A percentile compares a stretch with the other conserved stretches of the same genome.
These are phyloP conservation scores for Phaeosphaeria sp. DNA, from an alignment of 2,329 filamentous ascomycete genomes.

Conservation along the genomic window DNA sequence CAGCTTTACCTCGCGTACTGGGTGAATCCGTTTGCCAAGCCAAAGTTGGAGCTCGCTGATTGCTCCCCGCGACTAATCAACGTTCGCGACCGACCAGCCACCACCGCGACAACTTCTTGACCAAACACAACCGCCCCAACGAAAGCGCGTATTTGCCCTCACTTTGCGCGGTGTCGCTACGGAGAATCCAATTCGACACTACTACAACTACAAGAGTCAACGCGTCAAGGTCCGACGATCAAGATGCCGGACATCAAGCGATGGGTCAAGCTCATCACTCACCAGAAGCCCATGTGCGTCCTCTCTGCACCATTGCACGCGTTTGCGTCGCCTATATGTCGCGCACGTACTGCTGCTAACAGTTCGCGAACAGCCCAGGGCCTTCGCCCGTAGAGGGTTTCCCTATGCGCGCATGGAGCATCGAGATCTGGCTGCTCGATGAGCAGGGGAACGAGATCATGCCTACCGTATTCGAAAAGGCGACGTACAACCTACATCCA, in stretches of 20 bases:
- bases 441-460: slow-evolving; percentile 84
- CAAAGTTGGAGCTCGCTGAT: slow-evolving; percentile 4
- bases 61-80: slow-evolving; percentile 11
- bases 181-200: background rate
- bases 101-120: slow-evolving; percentile 15
- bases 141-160: slow-evolving; percentile 10
- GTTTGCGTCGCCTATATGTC: slow-evolving; percentile 15
- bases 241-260: slow-evolving; percentile 70
- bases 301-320: slow-evolving; percentile 21
- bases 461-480: slow-evolving; percentile 88
- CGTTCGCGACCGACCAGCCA: slow-evolving; percentile 29
- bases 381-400: slow-evolving; percentile 84
- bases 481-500: slow-evolving; percentile 89
- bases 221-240: slow-evolving; percentile 10
- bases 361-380: slow-evolving; percentile 65
- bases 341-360: slow-evolving; percentile 16
- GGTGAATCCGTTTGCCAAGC: slow-evolving; percentile 18
- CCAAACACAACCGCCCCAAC: slow-evolving; percentile 11
- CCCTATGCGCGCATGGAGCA: slow-evolving; percentile 91
- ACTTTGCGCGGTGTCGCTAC: slow-evolving; percentile 3
- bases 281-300: slow-evolving; percentile 86
- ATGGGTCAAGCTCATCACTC: slow-evolving; percentile 89
- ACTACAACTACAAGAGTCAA: slow-evolving; percentile 1
- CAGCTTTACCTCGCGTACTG: slow-evolving; percentile 12
- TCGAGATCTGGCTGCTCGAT: slow-evolving; percentile 83